phyloP scores from a whole-genome alignment of 306 rosid species.

The Dicorynia guianensis region DNA sequence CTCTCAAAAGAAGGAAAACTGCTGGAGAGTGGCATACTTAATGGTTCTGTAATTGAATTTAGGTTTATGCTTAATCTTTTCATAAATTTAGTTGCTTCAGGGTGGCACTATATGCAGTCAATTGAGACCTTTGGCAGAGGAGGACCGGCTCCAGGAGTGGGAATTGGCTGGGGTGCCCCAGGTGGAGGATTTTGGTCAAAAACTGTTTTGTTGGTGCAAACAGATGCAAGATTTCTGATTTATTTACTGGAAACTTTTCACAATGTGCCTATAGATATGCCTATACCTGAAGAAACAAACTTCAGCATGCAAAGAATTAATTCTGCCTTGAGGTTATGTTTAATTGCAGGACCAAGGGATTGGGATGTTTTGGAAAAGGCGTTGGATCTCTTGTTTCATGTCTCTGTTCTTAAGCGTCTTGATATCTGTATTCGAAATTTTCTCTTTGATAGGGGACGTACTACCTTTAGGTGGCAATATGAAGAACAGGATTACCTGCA shows the following conservation, averaged over 20 bases:
- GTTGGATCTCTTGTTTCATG: slow-evolving; percentile 57
- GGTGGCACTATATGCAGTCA: slow-evolving; percentile 61
- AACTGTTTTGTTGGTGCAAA: slow-evolving; percentile 66
- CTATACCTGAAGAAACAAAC: slow-evolving; percentile 54
- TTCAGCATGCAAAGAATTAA: slow-evolving; percentile 57
- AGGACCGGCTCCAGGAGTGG: slow-evolving; percentile 95
- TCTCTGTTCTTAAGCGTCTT: slow-evolving; percentile 68
- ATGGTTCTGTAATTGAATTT: slow-evolving; percentile 58
- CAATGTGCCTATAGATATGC: slow-evolving; percentile 37
- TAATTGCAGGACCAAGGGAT: slow-evolving; percentile 83
- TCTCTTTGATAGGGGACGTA: slow-evolving; percentile 52
- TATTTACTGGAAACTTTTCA: slow-evolving; percentile 60
- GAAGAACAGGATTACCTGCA: slow-evolving; percentile 71
- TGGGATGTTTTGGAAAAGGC: slow-evolving; percentile 56
- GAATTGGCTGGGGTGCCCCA: slow-evolving; percentile 93
- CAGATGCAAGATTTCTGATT: slow-evolving; percentile 63
- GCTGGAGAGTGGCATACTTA: slow-evolving; percentile 74
- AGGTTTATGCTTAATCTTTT: slow-evolving; percentile 63
- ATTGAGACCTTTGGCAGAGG: slow-evolving; percentile 90
- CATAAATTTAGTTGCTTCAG: slow-evolving; percentile 61
- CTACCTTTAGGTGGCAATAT: slow-evolving; percentile 64
- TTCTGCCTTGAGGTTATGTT: slow-evolving; percentile 63
- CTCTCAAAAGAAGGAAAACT: slow-evolving; percentile 69
- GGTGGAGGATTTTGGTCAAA: slow-evolving; percentile 93
- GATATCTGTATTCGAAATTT: slow-evolving; percentile 59